Evolutionary conservation across 805 yeast species (phyloP).

Genomic region (Zygoascus bituminiphila): DNA sequence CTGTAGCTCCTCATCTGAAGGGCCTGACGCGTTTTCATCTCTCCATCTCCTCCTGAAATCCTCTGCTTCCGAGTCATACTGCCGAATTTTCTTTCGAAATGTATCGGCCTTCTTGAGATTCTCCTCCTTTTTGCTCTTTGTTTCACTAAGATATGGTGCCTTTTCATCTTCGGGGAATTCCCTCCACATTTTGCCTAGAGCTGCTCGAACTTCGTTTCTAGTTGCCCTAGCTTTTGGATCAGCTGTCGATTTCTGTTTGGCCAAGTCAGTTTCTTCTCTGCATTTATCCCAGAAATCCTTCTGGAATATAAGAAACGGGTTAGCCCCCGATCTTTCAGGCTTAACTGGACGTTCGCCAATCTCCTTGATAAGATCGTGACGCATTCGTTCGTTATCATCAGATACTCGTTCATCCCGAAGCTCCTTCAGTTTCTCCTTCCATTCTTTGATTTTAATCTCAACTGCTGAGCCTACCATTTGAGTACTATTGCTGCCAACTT

Average conservation of each 20-base stretch:
- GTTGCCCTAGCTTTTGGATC: slow-evolving; percentile 28
- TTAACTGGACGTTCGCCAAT: slow-evolving; percentile 32
- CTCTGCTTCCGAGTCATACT: slow-evolving; percentile 32
- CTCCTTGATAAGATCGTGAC: slow-evolving; percentile 29
- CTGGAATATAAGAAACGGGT: slow-evolving; percentile 35
- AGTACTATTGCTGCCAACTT: neutral
- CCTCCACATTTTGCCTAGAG: slow-evolving; percentile 35
- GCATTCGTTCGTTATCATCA: slow-evolving; percentile 27
- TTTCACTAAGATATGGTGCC: slow-evolving; percentile 30
- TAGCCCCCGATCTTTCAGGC: slow-evolving; percentile 33
- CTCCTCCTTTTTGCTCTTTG: slow-evolving; percentile 28
- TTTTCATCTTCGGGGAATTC: slow-evolving; percentile 31
- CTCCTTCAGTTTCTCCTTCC: slow-evolving; percentile 16
- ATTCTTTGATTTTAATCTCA: neutral
- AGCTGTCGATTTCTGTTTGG: slow-evolving; percentile 24
- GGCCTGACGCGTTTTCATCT: slow-evolving; percentile 28
- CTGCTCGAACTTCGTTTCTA: slow-evolving; percentile 33
- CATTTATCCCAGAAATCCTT: slow-evolving; percentile 36
- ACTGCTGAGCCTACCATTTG: neutral
- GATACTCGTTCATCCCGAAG: slow-evolving; percentile 24
- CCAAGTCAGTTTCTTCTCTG: slow-evolving; percentile 29
- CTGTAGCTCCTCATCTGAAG: slow-evolving; percentile 23
- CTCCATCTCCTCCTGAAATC: slow-evolving; percentile 32
- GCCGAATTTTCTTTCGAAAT: slow-evolving; percentile 25
- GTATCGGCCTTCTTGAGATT: slow-evolving; percentile 29